Evolutionary conservation across 495 filamentous ascomycete genomes (phyloP), one percentile per base, ranked within the genome.

Genomic region (Amphirosellinia nigrospora): DNA sequence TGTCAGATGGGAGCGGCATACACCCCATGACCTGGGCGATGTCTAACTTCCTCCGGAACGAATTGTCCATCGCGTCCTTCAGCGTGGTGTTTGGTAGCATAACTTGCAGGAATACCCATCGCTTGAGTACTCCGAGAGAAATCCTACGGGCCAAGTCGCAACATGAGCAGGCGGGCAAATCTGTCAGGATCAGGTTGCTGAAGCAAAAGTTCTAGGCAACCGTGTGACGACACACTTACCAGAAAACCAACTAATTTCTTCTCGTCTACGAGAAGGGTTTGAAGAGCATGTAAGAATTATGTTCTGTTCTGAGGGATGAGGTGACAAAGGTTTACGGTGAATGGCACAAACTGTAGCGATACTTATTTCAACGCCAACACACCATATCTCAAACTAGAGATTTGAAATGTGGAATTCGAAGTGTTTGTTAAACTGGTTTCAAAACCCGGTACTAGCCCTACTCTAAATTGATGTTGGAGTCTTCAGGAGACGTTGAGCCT

Each of bases 391-490:
- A 36, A 23, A 50, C 19, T 32, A 26, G 28, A 30, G 36, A 45
- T 50, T 15, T 38, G 26, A n/a, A 21, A n/a, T 50, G 21, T 65
- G n/a, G 45, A 48, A 45, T 50, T 15, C 26, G 26, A n/a, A 21
- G 30, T 50, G 21, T 65, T 21, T 39, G 46, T 53, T 15, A 53
- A 52, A 16, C 36, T 41, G 28, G 13, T 53, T 65, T 65, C 45
- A 41, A n/a, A 39, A 21, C 46, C 30, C 30, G 5, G 21, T 65
- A 53, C 46, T 65, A 53, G 41, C 28, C 21, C 32, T 65, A 39
- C 63, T 65, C 46, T 65, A 65, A 41, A 41, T 11, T 41, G 45
- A n/a, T 53, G 34, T 53, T 59, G 36, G 28, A 50, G n/a, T 45
- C 23, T 32, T 41, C 11, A 8, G 30, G 36, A 39, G 13, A 59